Base-by-base conservation (phyloP, 352 stramenopile genomes). In the Phytophthora palmivora region DNA sequence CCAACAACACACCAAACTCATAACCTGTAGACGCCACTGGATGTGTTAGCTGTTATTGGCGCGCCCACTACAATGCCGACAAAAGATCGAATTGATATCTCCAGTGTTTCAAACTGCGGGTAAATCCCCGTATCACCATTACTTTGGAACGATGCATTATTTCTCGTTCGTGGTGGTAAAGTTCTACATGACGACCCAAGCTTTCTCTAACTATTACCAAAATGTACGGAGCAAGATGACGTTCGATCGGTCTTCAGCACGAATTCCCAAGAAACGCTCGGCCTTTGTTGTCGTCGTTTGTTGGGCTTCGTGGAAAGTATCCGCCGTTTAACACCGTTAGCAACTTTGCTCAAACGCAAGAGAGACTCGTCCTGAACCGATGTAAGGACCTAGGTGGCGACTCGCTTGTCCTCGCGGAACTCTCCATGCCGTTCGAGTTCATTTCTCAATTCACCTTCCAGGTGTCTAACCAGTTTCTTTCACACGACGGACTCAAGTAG, bases 381-480 rank as follows among this genome's bases (percentile, higher is more conserved):
- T 46, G 26, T 8, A 9, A 9, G 26, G 26, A 32, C 26, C 4
- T 32, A 32, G 8, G 26, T 32, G 26, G 26, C 26, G 8, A 32
- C 28, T 18, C 43, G 4, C 15, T 46, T 24, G n/a, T 26, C 26
- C 19, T 36, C 28, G 42, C 53, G 34, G 18, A 43, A 38, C 33
- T 63, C 39, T 52, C 18, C 43, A 49, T 42, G 32, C 5, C 3
- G 39, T 6, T 63, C 34, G 49, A 44, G 22, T n/a, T 74, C 69
- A 77, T 77, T 74, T 50, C 58, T 60, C 58, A 74, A 77, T 71
- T 77, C 58, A 63, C 64, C 68, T 64, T 49, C 39, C 37, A 36
- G 59, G 65, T 67, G 59, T 59, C 65, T 63, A 60, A 67, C 59
- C 9, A 74, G 44, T 44, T 48, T 58, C 16, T 7, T 18, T 64